Conservation (phyloP, 2,329 filamentous ascomycete species). For the Dactylonectria macrodidyma region DNA sequence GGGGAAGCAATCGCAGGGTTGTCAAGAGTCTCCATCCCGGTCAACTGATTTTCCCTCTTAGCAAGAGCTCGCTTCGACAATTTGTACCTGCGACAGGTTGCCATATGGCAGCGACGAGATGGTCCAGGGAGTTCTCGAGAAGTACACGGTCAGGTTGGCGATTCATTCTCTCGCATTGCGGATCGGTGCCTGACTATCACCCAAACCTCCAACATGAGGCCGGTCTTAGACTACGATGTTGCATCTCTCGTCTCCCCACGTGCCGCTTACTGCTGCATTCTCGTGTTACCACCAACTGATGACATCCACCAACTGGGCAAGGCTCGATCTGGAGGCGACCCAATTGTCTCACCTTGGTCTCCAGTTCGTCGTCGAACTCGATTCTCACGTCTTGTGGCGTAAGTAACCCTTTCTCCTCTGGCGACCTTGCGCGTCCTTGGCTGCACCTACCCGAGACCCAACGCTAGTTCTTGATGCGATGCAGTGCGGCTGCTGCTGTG, state of each 20-base stretch:
- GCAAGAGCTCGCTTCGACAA: constrained; percentile 24
- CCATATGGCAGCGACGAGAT: constrained; percentile 24
- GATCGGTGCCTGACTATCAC: constrained; percentile 36
- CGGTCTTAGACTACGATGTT: constrained; percentile 18
- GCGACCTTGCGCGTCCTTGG: constrained; percentile 33
- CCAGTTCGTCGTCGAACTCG: constrained; percentile 31
- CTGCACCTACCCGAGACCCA: constrained; percentile 47
- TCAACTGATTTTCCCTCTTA: constrained; percentile 5
- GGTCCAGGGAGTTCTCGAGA: background rate
- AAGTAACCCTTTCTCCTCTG: constrained; percentile 41
- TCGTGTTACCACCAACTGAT: constrained; percentile 20
- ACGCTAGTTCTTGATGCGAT: constrained; percentile 45
- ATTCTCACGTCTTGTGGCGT: constrained; percentile 36
- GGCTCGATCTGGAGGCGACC: constrained; percentile 28
- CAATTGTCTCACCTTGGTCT: constrained; percentile 33
- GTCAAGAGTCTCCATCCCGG: constrained; percentile 13
- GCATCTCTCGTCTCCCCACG: constrained; percentile 9
- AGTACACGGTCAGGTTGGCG: background rate
- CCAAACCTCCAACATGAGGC: constrained; percentile 10
- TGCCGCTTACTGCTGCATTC: constrained; percentile 17
- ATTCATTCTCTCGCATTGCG: constrained; percentile 2
- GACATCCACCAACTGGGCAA: constrained; percentile 29
- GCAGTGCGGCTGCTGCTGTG: constrained; percentile 33
- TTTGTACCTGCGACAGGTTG: constrained; percentile 30
- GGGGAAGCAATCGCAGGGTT: constrained; percentile 13